Base-by-base conservation (phyloP, 164 flowering plant genomes). In the Platanus orientalis region DNA sequence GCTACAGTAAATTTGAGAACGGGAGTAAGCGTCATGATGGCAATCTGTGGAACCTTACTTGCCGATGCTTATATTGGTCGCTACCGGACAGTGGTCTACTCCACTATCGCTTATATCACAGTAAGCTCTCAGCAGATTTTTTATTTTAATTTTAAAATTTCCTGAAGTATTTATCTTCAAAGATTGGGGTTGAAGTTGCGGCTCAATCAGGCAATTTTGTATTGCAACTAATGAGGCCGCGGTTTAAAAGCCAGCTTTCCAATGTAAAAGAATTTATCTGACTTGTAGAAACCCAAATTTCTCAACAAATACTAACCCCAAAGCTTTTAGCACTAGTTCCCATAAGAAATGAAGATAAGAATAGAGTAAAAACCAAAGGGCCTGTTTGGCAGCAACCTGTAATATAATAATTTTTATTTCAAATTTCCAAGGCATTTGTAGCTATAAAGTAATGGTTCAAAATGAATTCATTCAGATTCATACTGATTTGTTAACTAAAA, bases 21-120 rank as follows among this genome's bases (percentile, higher is more conserved):
- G 17, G 49, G 69, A n/a, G 34, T 65, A 12, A 65, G 62, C 19
- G 62, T 62, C 27, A 48, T 65, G 36, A 65, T 51, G 61, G 62
- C 62, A 59, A 57, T 65, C 49, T 32, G 20, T n/a, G 69, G 49
- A 11, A 39, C 69, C 26, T 39, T 54, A 28, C 54, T 56, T 23
- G 45, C 54, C 40, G 60, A 39, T 56, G 61, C 54, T 64, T 60
- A 42, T 20, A 60, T 32, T 39, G 64, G 70, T 6, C 59, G 40
- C 54, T 67, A 67, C 53, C 44, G 28, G 49, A 59, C 51, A 19
- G 20, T 67, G 29, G 48, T 60, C n/a, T 51, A 42, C 42, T 60
- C 70, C 7, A 67, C 59, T 51, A 29, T 67, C 40, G 40, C 54
- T 36, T 59, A 42, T 42, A 14, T 52, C 27, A 39, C 32, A 36